A percentile compares a stretch with the other conserved stretches of the same genome.
Conservation (phyloP, 331 rosid genomes). For the Malus hybrid region DNA sequence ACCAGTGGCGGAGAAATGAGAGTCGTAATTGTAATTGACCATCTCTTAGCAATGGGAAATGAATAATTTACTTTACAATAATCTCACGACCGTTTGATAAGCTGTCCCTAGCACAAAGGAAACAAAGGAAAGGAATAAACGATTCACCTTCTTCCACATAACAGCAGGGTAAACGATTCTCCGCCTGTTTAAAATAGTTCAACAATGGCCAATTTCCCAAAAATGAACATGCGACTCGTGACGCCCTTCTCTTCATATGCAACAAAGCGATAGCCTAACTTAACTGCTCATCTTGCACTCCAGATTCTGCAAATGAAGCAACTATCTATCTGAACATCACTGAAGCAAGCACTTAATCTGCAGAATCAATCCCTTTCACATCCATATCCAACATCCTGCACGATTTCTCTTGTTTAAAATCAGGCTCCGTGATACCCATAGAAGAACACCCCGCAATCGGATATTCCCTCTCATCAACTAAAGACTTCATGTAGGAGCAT, state of each 20-base stretch:
- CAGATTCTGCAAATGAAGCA: background rate
- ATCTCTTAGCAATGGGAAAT: background rate
- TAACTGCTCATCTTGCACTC: background rate
- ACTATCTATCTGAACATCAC: background rate
- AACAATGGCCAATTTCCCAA: no score
- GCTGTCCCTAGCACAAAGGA: background rate
- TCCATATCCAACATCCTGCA: conserved; percentile 46
- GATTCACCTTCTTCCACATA: background rate
- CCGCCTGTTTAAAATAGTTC: background rate
- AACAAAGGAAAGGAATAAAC: background rate
- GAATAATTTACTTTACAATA: background rate
- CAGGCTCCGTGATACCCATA: conserved; percentile 33
- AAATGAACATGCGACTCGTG: background rate
- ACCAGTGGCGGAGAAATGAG: background rate
- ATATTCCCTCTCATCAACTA: conserved; percentile 69
- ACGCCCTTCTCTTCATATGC: background rate
- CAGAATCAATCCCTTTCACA: conserved; percentile 40
- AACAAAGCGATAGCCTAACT: background rate
- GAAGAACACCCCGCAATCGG: conserved; percentile 58
- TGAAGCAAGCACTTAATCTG: conserved; percentile 25
- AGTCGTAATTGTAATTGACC: background rate
- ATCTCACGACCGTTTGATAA: background rate
- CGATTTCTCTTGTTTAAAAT: conserved; percentile 43
- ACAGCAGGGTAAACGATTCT: background rate
- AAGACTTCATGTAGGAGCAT: conserved; percentile 57